Conservation (phyloP, 2,329 filamentous ascomycete species). For the Colletotrichum sp. region DNA sequence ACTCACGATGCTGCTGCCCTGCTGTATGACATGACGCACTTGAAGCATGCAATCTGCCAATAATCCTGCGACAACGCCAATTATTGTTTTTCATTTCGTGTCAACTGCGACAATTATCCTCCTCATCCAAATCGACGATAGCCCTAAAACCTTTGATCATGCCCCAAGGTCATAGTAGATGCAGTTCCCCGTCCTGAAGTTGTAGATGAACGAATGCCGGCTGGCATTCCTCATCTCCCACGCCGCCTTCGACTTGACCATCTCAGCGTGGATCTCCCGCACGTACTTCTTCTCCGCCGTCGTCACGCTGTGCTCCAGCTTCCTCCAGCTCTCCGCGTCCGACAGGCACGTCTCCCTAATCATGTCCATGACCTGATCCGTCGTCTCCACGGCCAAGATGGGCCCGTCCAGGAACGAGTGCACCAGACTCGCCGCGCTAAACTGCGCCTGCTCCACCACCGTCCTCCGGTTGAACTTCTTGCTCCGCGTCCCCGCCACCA, state of each 20-base stretch:
- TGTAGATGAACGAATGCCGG: constrained; percentile 86
- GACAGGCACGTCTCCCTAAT: constrained; percentile 77
- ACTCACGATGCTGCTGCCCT: neutral
- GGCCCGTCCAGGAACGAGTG: constrained; percentile 77
- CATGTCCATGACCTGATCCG: constrained; percentile 80
- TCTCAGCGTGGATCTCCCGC: constrained; percentile 79
- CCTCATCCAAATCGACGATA: neutral
- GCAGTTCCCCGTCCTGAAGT: constrained; percentile 84
- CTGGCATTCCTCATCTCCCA: constrained; percentile 59
- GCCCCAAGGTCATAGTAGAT: constrained; percentile 81
- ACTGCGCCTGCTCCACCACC: constrained; percentile 81
- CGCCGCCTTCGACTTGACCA: constrained; percentile 66
- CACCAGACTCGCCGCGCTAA: constrained; percentile 64
- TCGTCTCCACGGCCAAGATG: constrained; percentile 86
- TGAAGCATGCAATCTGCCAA: neutral
- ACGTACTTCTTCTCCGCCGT: constrained; percentile 83
- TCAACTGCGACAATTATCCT: neutral
- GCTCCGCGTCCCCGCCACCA: constrained; percentile 80
- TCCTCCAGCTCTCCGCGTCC: constrained; percentile 84
- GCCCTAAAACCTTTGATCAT: constrained; percentile 24
- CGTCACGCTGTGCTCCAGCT: constrained; percentile 78
- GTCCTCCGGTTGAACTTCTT: constrained; percentile 91
- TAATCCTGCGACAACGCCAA: neutral
- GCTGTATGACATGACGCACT: neutral
- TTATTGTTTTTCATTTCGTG: neutral